Conservation (phyloP, 192 early-diverging fungal genomes). For the Umbelopsis vinacea region DNA sequence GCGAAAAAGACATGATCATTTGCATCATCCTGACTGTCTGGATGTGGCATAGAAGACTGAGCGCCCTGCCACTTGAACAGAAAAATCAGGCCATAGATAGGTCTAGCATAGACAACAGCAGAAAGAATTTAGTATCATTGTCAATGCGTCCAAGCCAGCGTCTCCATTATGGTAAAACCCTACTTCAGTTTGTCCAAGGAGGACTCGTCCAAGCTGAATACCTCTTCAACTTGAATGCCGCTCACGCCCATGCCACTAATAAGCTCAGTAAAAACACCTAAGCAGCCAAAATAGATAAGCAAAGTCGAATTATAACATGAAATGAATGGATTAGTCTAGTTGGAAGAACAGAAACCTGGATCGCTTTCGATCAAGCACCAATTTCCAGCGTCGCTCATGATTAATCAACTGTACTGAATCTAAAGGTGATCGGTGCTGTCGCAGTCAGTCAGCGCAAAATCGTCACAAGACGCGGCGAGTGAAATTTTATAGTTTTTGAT, state of each 20-base stretch:
- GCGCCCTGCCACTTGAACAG: conserved; percentile 78
- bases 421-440: too few relatives aligned
- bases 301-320: neutral
- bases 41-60: conserved; percentile 28
- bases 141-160: neutral
- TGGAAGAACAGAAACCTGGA: conserved; percentile 55
- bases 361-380: conserved; percentile 91
- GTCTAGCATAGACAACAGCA: conserved; percentile 36
- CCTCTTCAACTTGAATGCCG: conserved; percentile 80
- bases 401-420: neutral
- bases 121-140: neutral
- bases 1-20: conserved; percentile 72
- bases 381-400: conserved; percentile 66
- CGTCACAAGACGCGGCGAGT: neutral
- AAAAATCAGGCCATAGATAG: conserved; percentile 82
- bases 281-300: neutral
- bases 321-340: neutral
- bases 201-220: conserved; percentile 73
- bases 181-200: conserved; percentile 67
- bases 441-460: neutral
- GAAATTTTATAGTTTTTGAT: neutral
- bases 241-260: conserved; percentile 73
- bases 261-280: conserved; percentile 83
- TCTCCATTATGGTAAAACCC: neutral
- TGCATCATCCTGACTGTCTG: conserved; percentile 36